Evolutionary conservation across 768 basidiomycete genomes (phyloP), one percentile per base, ranked within the genome.

Genomic region (Daedaleopsis sinensis): DNA sequence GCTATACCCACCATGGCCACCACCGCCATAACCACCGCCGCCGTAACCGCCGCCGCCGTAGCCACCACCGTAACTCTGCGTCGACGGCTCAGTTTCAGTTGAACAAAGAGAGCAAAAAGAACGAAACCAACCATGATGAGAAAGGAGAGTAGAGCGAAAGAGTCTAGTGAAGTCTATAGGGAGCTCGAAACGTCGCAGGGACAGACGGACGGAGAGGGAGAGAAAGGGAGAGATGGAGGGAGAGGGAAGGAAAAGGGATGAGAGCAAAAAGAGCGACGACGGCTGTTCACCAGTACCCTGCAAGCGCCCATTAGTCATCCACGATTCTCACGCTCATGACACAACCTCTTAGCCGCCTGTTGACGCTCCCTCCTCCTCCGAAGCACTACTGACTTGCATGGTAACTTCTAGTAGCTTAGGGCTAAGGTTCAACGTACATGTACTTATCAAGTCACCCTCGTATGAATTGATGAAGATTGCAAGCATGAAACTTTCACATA

Each of bases 1-100:
- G 58, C 77, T 70, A 55, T 76, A 72, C 37, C 78, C 75, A 50
- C 78, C 70, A 50, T 67, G 66, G 24, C 71, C 67, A 38, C 76
- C 73, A 51, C 71, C 72, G 52, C 70, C 55, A 54, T 73, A 73
- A 44, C 73, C 67, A 51, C 77, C 76, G 16, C 76, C 72, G 38
- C 75, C 71, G 52, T 74, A 72, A 19, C n/a, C n/a, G n/a, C n/a
- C 15, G 27, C 74, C 71, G 12, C 61, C 57, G 60, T 54, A 50
- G 62, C 76, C 61, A 58, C 71, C 71, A 52, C 76, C 76, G 65
- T 79, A 72, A 52, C 64, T 66, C 67, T 69, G 57, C 49, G 37
- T 54, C 35, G 44, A 52, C 39, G 37, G 21, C 9, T 12, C 36
- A 50, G 43, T 36, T 52, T 55, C 15, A 27, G 32, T 6, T 24